A percentile compares a stretch with the other conserved stretches of the same genome.
phyloP scores from a whole-genome alignment of 2,329 filamentous ascomycete species.

The Verticillium alfalfae region DNA sequence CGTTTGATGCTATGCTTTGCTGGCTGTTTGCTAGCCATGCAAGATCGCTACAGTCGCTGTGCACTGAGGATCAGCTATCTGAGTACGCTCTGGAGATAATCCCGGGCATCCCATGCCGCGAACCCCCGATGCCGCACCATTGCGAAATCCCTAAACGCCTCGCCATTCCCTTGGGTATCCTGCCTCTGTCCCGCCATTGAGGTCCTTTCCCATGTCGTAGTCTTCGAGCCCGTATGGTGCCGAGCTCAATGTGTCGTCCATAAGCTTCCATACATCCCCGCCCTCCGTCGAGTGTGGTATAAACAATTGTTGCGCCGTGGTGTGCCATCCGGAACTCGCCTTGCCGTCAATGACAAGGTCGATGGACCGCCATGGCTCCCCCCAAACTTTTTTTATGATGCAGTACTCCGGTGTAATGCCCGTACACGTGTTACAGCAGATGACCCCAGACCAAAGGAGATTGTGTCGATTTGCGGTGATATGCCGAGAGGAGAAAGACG shows the following conservation, averaged over 20 bases:
- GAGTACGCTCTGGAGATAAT: not conserved
- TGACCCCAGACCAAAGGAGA: constrained; percentile 10
- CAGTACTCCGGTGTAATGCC: constrained; percentile 44
- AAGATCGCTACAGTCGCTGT: not conserved
- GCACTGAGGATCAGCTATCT: not conserved
- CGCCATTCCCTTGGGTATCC: not conserved
- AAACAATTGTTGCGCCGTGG: not conserved
- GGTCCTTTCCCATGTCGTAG: not conserved
- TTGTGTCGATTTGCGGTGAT: constrained; percentile 12
- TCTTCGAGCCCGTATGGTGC: not conserved
- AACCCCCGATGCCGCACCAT: not conserved
- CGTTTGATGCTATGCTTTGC: not conserved
- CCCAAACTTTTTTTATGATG: constrained; percentile 34
- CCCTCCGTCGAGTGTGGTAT: not conserved
- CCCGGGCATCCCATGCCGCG: not conserved
- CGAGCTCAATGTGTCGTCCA: not conserved
- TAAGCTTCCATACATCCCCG: not conserved
- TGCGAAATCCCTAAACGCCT: not conserved
- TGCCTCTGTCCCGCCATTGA: not conserved
- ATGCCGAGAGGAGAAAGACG: constrained; percentile 14
- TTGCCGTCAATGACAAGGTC: not conserved
- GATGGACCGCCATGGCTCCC: not conserved
- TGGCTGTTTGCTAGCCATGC: not conserved
- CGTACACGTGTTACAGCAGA: constrained; percentile 36
- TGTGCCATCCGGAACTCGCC: not conserved